These are phyloP conservation scores for Phaseolus lunatus DNA, from an alignment of 306 rosid genomes.

Conservation along the genomic window DNA sequence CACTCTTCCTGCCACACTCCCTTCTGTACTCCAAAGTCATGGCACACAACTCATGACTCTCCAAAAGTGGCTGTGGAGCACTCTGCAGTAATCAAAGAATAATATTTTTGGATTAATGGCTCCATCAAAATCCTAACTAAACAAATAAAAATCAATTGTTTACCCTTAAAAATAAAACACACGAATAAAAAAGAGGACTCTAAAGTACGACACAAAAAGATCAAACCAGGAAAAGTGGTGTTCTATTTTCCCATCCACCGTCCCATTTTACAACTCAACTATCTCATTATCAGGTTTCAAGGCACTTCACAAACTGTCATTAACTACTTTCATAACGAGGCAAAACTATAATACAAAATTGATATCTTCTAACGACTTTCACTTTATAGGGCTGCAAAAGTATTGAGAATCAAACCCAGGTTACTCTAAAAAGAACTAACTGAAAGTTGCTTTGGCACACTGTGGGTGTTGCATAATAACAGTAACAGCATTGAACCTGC, in stretches of 20 bases:
- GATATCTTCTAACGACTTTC: background rate
- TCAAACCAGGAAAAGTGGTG: background rate
- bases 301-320: background rate
- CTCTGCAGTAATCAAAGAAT: conserved; percentile 64
- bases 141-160: background rate
- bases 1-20: conserved; percentile 90
- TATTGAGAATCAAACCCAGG: background rate
- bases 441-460: conserved; percentile 13
- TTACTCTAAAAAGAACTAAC: conserved; percentile 21
- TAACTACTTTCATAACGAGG: conserved; percentile 15
- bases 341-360: background rate
- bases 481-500: conserved; percentile 13
- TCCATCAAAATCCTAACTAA: background rate
- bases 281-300: conserved; percentile 11
- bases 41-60: conserved; percentile 75
- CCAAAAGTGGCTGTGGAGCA: conserved; percentile 86
- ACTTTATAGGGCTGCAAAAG: background rate
- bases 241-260: background rate
- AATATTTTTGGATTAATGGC: background rate
- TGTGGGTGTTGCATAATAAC: conserved; percentile 12
- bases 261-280: background rate
- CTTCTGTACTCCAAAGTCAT: conserved; percentile 91
- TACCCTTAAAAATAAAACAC: background rate
- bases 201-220: background rate
- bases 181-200: background rate